Conservation (phyloP, 2,329 filamentous ascomycete genomes). For the Sporothrix schenckii region DNA sequence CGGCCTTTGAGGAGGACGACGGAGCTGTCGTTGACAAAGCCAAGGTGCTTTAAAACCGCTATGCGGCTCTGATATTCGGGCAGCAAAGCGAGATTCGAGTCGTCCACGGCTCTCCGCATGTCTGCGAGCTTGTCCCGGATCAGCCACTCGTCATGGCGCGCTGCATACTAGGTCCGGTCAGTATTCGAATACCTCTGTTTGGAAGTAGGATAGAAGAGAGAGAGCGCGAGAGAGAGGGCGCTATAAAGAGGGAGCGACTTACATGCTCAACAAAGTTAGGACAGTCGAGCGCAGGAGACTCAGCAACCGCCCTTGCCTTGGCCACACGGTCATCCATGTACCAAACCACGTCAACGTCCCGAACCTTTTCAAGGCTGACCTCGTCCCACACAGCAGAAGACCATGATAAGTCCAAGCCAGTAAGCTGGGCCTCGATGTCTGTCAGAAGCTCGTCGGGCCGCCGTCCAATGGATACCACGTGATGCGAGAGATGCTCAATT, state of each 20-base stretch:
- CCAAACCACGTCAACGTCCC: constrained; percentile 79
- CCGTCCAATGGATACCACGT: constrained; percentile 45
- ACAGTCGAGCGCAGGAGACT: constrained; percentile 69
- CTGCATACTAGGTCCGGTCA: constrained; percentile 70
- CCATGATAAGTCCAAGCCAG: constrained; percentile 74
- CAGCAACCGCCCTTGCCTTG: constrained; percentile 63
- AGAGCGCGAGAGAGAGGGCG: too few relatives aligned
- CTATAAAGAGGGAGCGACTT: constrained; percentile 46
- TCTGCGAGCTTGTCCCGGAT: constrained; percentile 91
- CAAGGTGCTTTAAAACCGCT: constrained; percentile 84
- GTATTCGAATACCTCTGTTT: background rate
- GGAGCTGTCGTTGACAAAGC: constrained; percentile 83
- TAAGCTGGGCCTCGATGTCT: constrained; percentile 60
- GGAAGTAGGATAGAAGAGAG: too few relatives aligned
- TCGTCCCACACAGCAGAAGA: constrained; percentile 77
- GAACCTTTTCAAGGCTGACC: constrained; percentile 77
- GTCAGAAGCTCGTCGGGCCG: constrained; percentile 17
- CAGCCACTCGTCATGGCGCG: constrained; percentile 96
- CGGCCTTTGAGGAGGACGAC: constrained; percentile 97
- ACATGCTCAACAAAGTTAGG: constrained; percentile 84
- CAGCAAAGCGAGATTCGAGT: constrained; percentile 92
- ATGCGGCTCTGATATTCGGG: constrained; percentile 97
- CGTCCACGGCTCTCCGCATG: constrained; percentile 85
- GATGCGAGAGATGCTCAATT: constrained; percentile 81
- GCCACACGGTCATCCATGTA: constrained; percentile 71